phyloP scores from a whole-genome alignment of 106 monocot genomes.

The Chionographis japonica region DNA sequence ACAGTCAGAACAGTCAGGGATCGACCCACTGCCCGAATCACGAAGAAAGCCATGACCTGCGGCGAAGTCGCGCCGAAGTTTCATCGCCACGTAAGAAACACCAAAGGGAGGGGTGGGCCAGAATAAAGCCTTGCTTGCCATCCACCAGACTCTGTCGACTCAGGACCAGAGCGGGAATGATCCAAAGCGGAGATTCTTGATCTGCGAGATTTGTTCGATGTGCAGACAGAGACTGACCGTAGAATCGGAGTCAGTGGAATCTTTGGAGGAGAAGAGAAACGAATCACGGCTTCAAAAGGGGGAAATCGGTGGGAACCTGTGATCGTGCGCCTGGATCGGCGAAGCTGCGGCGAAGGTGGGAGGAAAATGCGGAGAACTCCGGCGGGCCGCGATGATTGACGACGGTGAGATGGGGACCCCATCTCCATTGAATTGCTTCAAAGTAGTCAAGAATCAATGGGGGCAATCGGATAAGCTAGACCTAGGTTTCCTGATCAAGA shows the following conservation, averaged over 20 bases:
- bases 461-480: too few relatives aligned
- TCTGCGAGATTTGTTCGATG: neutral
- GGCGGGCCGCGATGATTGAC: neutral
- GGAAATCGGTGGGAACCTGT: too few relatives aligned
- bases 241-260: neutral
- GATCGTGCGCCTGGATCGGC: neutral
- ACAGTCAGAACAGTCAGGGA: neutral
- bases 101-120: conserved; percentile 10
- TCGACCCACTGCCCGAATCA: neutral
- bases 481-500: too few relatives aligned
- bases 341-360: conserved; percentile 40
- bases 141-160: conserved; percentile 4
- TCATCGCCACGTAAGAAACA: conserved; percentile 42
- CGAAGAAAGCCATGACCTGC: neutral
- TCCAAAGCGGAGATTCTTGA: neutral
- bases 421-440: too few relatives aligned
- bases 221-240: neutral
- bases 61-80: conserved; percentile 56
- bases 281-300: neutral
- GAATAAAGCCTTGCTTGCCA: neutral
- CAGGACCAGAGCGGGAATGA: conserved; percentile 1
- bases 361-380: conserved; percentile 11
- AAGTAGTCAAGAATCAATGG: too few relatives aligned
- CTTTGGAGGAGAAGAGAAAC: neutral
- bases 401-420: too few relatives aligned